Percentiles rank a stretch among this genome's conserved stretches.
phyloP scores from a whole-genome alignment of 1,284 basidiomycete species.

The Leccinum variabile region DNA sequence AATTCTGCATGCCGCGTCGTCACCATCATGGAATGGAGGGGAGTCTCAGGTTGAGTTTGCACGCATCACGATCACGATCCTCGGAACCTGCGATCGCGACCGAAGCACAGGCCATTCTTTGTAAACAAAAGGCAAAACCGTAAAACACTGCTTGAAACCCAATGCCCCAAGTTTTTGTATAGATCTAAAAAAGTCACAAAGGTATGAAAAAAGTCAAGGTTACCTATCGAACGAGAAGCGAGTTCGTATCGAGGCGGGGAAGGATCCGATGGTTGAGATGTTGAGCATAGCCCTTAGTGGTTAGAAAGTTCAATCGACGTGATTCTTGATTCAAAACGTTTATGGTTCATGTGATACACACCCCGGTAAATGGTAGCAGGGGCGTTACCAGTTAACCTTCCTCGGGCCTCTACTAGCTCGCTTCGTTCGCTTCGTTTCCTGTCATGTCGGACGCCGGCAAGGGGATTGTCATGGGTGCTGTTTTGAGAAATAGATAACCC shows the following conservation, averaged over 20 bases:
- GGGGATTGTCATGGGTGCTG: neutral
- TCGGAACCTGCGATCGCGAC: neutral
- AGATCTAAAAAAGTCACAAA: neutral
- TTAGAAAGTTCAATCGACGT: neutral
- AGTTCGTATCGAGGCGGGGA: neutral
- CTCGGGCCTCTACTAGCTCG: neutral
- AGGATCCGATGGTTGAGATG: neutral
- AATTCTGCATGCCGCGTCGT: neutral
- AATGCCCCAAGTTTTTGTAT: neutral
- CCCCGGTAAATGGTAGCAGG: neutral
- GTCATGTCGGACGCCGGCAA: neutral
- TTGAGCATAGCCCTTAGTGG: neutral
- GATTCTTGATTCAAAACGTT: neutral
- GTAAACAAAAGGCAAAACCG: neutral
- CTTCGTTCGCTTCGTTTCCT: neutral
- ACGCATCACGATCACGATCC: neutral
- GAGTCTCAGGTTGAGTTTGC: neutral
- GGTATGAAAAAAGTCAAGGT: neutral
- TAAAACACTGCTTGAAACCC: neutral
- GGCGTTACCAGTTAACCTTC: neutral
- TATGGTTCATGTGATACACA: neutral
- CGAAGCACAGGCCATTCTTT: neutral
- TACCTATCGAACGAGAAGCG: neutral
- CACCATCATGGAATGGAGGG: neutral
- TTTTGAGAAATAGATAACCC: neutral